phyloP scores from a whole-genome alignment of 352 stramenopile species.

The Pythium apleroticum region DNA sequence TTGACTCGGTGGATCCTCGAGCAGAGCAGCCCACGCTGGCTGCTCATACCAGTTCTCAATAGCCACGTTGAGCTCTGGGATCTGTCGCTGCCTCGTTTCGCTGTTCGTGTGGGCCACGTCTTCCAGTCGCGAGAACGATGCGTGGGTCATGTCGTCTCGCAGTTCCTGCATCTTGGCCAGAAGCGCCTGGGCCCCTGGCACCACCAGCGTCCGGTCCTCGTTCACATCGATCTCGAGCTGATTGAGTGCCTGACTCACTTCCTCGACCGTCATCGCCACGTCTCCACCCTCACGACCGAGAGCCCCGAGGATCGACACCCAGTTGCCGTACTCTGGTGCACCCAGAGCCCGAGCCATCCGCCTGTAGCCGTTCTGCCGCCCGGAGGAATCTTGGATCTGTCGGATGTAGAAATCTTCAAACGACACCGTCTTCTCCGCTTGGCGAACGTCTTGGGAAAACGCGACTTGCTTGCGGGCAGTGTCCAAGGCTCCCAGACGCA shows the following conservation, averaged over 20 bases:
- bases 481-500: constrained; percentile 27
- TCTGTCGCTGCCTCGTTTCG: constrained; percentile 17
- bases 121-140: constrained; percentile 29
- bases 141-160: constrained; percentile 18
- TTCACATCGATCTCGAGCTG: constrained; percentile 25
- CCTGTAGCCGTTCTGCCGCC: constrained; percentile 15
- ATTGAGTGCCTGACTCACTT: constrained; percentile 8
- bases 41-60: constrained; percentile 41
- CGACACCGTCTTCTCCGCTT: constrained; percentile 17
- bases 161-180: constrained; percentile 11
- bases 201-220: constrained; percentile 22
- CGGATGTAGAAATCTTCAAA: constrained; percentile 44
- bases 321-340: constrained; percentile 26
- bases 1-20: neutral
- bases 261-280: neutral
- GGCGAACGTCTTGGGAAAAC: constrained; percentile 1
- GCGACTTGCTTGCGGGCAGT: constrained; percentile 18
- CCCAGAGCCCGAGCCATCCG: constrained; percentile 27
- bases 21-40: constrained; percentile 27
- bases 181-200: constrained; percentile 19
- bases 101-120: constrained; percentile 29
- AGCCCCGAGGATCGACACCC: constrained; percentile 24
- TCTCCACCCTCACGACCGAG: constrained; percentile 11
- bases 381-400: constrained; percentile 21
- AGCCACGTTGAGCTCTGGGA: constrained; percentile 28